phyloP scores from a whole-genome alignment of 495 filamentous ascomycete genomes.

The Ascobolus immersus region DNA sequence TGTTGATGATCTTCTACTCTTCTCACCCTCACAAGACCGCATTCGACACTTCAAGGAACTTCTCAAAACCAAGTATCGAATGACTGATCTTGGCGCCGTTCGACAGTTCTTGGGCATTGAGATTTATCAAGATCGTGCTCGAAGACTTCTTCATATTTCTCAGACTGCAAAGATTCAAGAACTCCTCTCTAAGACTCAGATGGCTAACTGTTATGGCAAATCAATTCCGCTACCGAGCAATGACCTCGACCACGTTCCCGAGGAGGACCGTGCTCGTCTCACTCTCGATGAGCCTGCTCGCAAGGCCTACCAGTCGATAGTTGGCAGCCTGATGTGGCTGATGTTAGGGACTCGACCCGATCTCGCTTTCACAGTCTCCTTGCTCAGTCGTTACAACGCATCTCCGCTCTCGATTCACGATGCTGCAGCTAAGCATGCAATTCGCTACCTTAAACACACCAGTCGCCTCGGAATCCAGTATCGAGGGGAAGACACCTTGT shows the following conservation, averaged over 20 bases:
- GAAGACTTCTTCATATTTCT: not conserved
- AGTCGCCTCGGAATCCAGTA: not conserved
- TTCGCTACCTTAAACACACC: conserved; percentile 8
- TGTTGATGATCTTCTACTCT: not conserved
- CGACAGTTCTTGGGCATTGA: conserved; percentile 3
- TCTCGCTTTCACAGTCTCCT: conserved; percentile 8
- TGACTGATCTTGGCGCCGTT: conserved; percentile 5
- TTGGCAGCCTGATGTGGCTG: conserved; percentile 14
- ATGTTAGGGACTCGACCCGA: conserved; percentile 11
- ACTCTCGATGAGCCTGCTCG: too few species aligned
- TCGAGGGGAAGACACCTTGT: too few species aligned
- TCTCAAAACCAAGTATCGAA: conserved; percentile 2
- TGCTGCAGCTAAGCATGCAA: conserved; percentile 3
- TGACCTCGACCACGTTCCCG: too few species aligned
- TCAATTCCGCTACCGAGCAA: too few species aligned
- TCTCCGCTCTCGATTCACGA: conserved; percentile 1
- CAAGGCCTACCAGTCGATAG: conserved; percentile 6
- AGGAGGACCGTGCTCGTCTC: too few species aligned
- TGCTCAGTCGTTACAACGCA: conserved; percentile 1
- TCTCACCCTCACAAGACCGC: not conserved
- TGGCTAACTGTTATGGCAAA: too few species aligned
- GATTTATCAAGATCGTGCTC: conserved; percentile 2
- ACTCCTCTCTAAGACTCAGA: too few species aligned
- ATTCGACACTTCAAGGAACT: not conserved
- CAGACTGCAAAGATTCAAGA: too few species aligned